Conservation (phyloP, 2,329 filamentous ascomycete genomes). For the Fusarium graminum region DNA sequence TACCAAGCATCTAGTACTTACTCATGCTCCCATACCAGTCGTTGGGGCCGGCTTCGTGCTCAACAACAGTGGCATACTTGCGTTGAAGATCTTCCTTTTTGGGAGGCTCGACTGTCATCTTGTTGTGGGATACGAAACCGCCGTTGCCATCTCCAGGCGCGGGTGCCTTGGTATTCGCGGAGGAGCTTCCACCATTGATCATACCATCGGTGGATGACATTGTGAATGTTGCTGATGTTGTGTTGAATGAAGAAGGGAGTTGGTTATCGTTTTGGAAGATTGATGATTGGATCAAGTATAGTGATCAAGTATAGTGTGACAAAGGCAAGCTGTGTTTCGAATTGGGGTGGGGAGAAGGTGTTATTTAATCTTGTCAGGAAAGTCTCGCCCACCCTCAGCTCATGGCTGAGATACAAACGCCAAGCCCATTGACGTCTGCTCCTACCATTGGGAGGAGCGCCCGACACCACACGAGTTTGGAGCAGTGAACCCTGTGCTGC, state of each 20-base stretch:
- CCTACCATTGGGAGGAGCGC: conserved; percentile 11
- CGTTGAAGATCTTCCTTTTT: conserved; percentile 86
- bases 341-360: conserved; percentile 25
- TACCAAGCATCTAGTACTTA: conserved; percentile 58
- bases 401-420: conserved; percentile 6
- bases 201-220: conserved; percentile 41
- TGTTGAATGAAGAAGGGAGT: background rate
- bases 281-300: background rate
- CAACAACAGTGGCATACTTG: conserved; percentile 76
- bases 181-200: conserved; percentile 49
- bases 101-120: conserved; percentile 83
- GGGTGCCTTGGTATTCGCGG: conserved; percentile 52
- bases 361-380: conserved; percentile 36
- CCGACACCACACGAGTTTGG: conserved; percentile 11
- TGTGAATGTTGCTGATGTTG: conserved; percentile 10
- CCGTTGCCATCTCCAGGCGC: conserved; percentile 39
- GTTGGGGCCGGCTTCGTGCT: conserved; percentile 76
- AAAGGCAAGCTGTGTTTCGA: conserved; percentile 20
- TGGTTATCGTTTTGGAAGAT: background rate
- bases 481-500: conserved; percentile 13
- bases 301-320: conserved; percentile 1
- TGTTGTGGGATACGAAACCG: conserved; percentile 64
- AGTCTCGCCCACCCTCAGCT: conserved; percentile 18
- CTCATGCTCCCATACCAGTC: conserved; percentile 94
- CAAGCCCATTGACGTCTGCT: conserved; percentile 40